These are phyloP conservation scores for Heliocybe sulcata DNA, from an alignment of 1,284 basidiomycete genomes.

Conservation along the genomic window DNA sequence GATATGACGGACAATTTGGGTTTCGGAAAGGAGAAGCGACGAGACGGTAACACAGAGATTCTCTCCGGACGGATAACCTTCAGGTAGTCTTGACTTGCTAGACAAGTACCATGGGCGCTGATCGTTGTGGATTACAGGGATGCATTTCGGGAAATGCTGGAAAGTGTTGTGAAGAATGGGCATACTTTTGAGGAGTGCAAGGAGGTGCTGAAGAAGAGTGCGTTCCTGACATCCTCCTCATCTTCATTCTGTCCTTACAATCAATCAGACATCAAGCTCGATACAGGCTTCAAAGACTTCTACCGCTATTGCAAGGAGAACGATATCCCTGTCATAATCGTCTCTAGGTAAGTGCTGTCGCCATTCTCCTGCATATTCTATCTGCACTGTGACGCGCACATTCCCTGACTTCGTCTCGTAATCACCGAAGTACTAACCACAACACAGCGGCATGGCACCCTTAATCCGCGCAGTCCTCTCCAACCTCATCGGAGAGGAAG, in stretches of 20 bases:
- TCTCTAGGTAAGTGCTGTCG: slow-evolving; percentile 61
- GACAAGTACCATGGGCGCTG: background rate
- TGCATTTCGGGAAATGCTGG: slow-evolving; percentile 73
- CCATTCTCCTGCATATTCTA: background rate
- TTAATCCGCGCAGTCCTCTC: slow-evolving; percentile 84
- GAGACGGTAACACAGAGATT: slow-evolving; percentile 67
- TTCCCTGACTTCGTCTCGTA: background rate
- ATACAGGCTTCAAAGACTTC: slow-evolving; percentile 84
- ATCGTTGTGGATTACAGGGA: slow-evolving; percentile 39
- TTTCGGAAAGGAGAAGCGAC: slow-evolving; percentile 60
- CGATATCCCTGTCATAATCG: slow-evolving; percentile 84
- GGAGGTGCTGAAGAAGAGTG: slow-evolving; percentile 47
- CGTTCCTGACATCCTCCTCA: slow-evolving; percentile 10
- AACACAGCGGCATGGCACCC: slow-evolving; percentile 73
- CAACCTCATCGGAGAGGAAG: slow-evolving; percentile 68
- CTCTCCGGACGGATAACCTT: slow-evolving; percentile 63
- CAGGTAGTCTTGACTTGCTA: slow-evolving; percentile 33
- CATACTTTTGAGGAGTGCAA: slow-evolving; percentile 79
- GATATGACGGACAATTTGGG: slow-evolving; percentile 77
- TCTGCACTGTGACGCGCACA: background rate
- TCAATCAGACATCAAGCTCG: slow-evolving; percentile 70
- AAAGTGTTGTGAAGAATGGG: slow-evolving; percentile 59
- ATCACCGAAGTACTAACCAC: slow-evolving; percentile 1
- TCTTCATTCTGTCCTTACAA: slow-evolving; percentile 10
- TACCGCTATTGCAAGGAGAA: slow-evolving; percentile 72